Conservation (phyloP, 768 basidiomycete genomes). For the Suillus plorans region DNA sequence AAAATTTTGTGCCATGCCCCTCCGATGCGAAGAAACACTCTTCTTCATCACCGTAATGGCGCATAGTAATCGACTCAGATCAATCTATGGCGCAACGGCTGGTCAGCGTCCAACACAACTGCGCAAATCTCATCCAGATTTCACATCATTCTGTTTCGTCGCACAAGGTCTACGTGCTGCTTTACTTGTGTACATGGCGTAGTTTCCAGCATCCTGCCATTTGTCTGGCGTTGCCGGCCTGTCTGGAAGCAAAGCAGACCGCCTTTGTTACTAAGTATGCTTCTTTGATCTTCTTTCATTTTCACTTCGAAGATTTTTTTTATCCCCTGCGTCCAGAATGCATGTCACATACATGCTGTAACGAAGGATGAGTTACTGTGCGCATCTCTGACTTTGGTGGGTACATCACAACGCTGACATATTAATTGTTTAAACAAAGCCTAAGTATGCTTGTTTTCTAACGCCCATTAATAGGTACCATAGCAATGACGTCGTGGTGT, state of each 20-base stretch:
- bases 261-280: neutral
- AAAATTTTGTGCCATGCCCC: neutral
- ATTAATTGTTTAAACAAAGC: constrained; percentile 3
- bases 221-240: neutral
- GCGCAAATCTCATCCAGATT: neutral
- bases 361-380: neutral
- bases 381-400: neutral
- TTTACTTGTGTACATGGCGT: neutral
- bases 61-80: neutral
- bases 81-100: neutral
- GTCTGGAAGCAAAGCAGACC: constrained; percentile 1
- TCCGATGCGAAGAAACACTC: neutral
- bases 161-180: neutral
- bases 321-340: neutral
- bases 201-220: neutral
- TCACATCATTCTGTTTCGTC: neutral
- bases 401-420: neutral
- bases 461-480: constrained; percentile 6
- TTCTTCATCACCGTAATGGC: constrained; percentile 3
- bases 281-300: constrained; percentile 6
- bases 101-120: neutral
- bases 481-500: neutral
- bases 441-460: neutral
- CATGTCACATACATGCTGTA: neutral
- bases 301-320: neutral